phyloP scores from a whole-genome alignment of 2,329 filamentous ascomycete species.

The Cyclaneusma minus region DNA sequence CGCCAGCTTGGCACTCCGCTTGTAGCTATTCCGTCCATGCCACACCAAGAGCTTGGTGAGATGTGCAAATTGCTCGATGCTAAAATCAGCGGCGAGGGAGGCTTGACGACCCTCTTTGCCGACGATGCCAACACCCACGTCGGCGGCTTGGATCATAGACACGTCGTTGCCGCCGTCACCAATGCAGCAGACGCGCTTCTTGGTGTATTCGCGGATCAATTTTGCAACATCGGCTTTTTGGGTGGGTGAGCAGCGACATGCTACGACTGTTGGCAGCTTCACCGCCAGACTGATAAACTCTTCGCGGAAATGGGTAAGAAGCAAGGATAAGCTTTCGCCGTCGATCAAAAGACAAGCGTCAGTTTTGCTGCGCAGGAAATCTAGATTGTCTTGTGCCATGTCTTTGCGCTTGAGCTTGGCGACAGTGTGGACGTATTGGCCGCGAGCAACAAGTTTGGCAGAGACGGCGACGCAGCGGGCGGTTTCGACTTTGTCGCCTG shows the following conservation, averaged over 20 bases:
- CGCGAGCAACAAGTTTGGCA: conserved; percentile 81
- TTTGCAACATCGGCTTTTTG: conserved; percentile 91
- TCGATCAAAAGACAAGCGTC: conserved; percentile 85
- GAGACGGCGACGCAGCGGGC: conserved; percentile 91
- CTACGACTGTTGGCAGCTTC: conserved; percentile 77
- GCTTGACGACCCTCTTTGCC: conserved; percentile 96
- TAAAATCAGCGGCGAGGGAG: conserved; percentile 89
- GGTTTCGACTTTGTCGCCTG: conserved; percentile 95
- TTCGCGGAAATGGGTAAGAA: conserved; percentile 66
- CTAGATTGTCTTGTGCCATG: conserved; percentile 72
- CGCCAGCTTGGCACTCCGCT: conserved; percentile 83
- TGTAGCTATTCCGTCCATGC: conserved; percentile 97
- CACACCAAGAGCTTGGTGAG: conserved; percentile 95
- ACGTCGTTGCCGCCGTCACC: conserved; percentile 98
- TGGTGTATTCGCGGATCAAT: conserved; percentile 80
- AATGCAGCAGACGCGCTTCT: conserved; percentile 93
- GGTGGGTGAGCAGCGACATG: conserved; percentile 89
- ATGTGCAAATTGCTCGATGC: conserved; percentile 88
- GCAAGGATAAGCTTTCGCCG: conserved; percentile 73
- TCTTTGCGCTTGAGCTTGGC: conserved; percentile 73
- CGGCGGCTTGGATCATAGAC: conserved; percentile 96
- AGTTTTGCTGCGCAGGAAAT: conserved; percentile 76
- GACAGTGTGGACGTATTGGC: conserved; percentile 92
- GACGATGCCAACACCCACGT: conserved; percentile 94
- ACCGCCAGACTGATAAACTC: conserved; percentile 86